A percentile compares a stretch with the other conserved stretches of the same genome.
phyloP scores from a whole-genome alignment of 305 asterid species.

The Withania somnifera region DNA sequence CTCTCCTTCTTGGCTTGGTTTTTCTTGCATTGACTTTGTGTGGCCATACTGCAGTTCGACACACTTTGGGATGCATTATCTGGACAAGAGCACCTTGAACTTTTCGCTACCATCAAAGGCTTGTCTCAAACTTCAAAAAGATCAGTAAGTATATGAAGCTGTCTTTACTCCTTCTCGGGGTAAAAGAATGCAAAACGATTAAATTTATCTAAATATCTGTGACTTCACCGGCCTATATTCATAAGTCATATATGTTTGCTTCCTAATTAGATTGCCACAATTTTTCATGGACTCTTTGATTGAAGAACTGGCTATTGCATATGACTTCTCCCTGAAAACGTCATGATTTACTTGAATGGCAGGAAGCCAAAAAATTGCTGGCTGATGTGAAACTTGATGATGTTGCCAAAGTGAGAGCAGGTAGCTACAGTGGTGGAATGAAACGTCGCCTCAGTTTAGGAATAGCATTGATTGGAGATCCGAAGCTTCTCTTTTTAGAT shows the following conservation, averaged over 20 bases:
- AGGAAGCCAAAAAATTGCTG: slow-evolving; percentile 6
- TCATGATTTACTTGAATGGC: neutral
- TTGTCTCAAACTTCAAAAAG: neutral
- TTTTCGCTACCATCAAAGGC: slow-evolving; percentile 18
- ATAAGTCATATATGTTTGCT: neutral
- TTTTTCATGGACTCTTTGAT: neutral
- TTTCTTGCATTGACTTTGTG: neutral
- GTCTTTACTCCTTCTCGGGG: neutral
- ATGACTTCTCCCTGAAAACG: neutral
- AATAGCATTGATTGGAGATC: slow-evolving; percentile 10
- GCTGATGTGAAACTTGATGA: slow-evolving; percentile 8
- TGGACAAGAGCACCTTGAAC: slow-evolving; percentile 15
- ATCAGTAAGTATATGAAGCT: neutral
- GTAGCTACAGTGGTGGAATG: slow-evolving; percentile 14
- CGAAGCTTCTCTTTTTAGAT: slow-evolving; percentile 5
- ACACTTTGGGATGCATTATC: slow-evolving; percentile 15
- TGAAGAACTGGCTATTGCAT: neutral
- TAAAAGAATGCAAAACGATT: neutral
- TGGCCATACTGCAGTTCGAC: slow-evolving; percentile 7
- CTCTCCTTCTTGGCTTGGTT: neutral
- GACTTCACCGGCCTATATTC: neutral
- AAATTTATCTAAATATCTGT: neutral
- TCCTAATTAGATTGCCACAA: neutral
- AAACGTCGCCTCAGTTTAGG: slow-evolving; percentile 8
- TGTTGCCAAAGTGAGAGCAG: slow-evolving; percentile 2